Evolutionary conservation across 768 basidiomycete species (phyloP).

Genomic region (Xerocomellus amylosporus): DNA sequence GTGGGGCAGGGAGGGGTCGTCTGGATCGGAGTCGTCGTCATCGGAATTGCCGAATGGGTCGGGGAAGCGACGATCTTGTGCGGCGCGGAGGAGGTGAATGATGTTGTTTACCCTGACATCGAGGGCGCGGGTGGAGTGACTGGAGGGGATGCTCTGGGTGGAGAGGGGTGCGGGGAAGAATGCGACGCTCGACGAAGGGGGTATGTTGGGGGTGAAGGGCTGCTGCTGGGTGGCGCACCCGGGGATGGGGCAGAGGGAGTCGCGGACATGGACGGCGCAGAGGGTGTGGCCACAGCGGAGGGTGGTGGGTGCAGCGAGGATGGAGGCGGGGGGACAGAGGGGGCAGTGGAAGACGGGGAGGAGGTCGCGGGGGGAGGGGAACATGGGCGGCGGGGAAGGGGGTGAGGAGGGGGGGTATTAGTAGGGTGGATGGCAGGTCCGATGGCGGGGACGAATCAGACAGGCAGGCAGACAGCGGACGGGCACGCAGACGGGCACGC

Average conservation of each 20-base stretch:
- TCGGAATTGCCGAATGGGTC: slow-evolving; percentile 29
- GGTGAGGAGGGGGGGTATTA: slow-evolving; percentile 1
- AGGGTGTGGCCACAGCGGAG: slow-evolving; percentile 85
- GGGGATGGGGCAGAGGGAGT: slow-evolving; percentile 35
- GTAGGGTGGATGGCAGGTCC: slow-evolving; percentile 2
- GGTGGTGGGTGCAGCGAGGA: slow-evolving; percentile 47
- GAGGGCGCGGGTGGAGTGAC: slow-evolving; percentile 8
- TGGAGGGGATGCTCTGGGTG: neutral
- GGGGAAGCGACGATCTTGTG: slow-evolving; percentile 13
- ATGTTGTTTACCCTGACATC: slow-evolving; percentile 64
- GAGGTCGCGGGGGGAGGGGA: slow-evolving; percentile 27
- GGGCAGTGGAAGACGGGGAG: slow-evolving; percentile 51
- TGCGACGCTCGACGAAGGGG: slow-evolving; percentile 36
- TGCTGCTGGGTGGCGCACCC: slow-evolving; percentile 30
- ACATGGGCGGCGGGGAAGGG: slow-evolving; percentile 10
- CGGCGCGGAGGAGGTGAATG: slow-evolving; percentile 40
- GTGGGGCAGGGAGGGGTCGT: slow-evolving; percentile 22
- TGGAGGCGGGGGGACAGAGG: slow-evolving; percentile 41
- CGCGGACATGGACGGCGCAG: slow-evolving; percentile 55
- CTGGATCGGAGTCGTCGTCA: slow-evolving; percentile 33
- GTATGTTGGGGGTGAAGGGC: slow-evolving; percentile 37
- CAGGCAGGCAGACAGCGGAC: slow-evolving; percentile 13
- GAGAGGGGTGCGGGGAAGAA: slow-evolving; percentile 37
- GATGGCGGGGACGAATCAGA: slow-evolving; percentile 24
- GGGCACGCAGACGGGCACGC: slow-evolving; percentile 5